These are phyloP conservation scores for Stromatinia cepivora DNA, from an alignment of 2,329 filamentous ascomycete genomes.

Conservation along the genomic window DNA sequence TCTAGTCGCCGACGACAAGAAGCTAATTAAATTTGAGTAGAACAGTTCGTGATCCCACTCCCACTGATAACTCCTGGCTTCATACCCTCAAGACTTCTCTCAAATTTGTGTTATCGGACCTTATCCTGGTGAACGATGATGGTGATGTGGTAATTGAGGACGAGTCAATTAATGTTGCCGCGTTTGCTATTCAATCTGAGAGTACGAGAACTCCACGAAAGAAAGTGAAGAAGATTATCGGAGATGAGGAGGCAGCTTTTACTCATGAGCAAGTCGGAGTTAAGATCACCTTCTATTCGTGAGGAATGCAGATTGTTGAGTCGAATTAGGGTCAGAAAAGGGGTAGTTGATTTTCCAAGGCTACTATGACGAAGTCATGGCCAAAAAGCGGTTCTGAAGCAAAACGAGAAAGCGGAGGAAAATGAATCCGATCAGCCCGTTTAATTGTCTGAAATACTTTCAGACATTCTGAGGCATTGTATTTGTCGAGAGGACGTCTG, in stretches of 20 bases:
- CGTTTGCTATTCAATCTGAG: conserved; percentile 49
- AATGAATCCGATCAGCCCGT: background rate
- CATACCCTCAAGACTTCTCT: conserved; percentile 63
- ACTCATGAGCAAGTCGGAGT: conserved; percentile 65
- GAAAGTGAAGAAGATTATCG: conserved; percentile 59
- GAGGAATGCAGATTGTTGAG: background rate
- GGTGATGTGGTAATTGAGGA: conserved; percentile 65
- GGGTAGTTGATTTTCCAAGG: conserved; percentile 55
- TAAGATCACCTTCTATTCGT: background rate
- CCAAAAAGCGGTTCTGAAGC: conserved; percentile 52
- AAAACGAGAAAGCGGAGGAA: background rate
- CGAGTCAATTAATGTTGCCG: conserved; percentile 48
- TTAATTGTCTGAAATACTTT: background rate
- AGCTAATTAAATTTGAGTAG: background rate
- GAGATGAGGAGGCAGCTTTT: conserved; percentile 64
- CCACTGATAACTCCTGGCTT: conserved; percentile 48
- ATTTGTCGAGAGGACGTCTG: background rate
- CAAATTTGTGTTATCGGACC: conserved; percentile 60
- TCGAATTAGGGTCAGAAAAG: conserved; percentile 46
- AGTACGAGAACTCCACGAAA: conserved; percentile 28
- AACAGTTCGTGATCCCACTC: conserved; percentile 48
- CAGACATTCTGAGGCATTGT: background rate
- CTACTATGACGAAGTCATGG: conserved; percentile 55
- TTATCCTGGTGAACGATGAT: conserved; percentile 62
- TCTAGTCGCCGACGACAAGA: conserved; percentile 12